Evolutionary conservation across 192 early-diverging fungal species (phyloP), one percentile per base, ranked within the genome.

Genomic region (Kickxella alabastrina): DNA sequence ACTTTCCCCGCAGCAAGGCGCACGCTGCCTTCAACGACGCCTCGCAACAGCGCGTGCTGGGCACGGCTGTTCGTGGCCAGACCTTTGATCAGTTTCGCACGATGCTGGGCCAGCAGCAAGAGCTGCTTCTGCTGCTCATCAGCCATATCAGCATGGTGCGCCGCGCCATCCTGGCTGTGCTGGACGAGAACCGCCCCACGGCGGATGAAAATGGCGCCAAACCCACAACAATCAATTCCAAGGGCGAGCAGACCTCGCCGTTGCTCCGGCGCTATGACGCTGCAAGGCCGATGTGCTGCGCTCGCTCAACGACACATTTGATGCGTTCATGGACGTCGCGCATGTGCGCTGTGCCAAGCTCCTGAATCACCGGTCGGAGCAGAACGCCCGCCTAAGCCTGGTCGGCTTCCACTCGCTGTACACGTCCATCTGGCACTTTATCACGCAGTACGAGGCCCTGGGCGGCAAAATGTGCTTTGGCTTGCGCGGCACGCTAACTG

Each of bases 381-480:
- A 95, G 54, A 96, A 87, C 57, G 82, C 91, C 17, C 80, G 93
- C 44, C 72, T 99, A 9, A 87, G 87, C 52, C 87, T 90, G 14
- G 79, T 86, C 15, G 90, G 95, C 40, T 95, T 97, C 61, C 90
- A 91, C 69, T 67, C 85, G 19, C 76, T 99, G 32, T 90, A 89
- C 55, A 75, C 77, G 23, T 77, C 86, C 3, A 84, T 90, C 1
- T 92, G 85, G 81, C 86, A 85, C 15, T 99, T 96, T 70, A 79
- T 99, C 6, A 60, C 63, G 7, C 82, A 82, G 24, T 83, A 86
- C 37, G 94, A 99, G 64, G 57, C 53, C 1, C 63, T 89, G 39
- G 90, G 91, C 59, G 87, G 88, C 41, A 80, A 87, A 25, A 88
- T 88, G 78, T 92, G 93, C 59, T 91, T 93, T 78, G 91, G 92